Conservation (phyloP, 192 early-diverging fungal species). For the Spizellomyces sp. region DNA sequence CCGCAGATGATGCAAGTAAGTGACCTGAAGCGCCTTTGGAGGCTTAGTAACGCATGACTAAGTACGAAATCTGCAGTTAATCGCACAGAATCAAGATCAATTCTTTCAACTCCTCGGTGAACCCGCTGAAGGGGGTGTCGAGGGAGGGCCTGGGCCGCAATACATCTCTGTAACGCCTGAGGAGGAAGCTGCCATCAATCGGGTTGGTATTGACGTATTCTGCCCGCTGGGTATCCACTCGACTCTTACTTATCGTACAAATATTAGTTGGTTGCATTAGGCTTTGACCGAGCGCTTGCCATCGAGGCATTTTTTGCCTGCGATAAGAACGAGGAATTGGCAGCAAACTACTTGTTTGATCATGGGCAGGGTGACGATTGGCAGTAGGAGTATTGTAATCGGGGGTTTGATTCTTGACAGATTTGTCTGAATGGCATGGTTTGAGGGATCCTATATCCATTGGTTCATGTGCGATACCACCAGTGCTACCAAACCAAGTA, state of each 20-base stretch:
- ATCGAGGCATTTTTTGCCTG: conserved; percentile 96
- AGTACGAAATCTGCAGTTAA: conserved; percentile 34
- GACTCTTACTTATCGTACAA: not conserved
- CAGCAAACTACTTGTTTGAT: conserved; percentile 95
- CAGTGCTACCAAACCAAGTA: no score
- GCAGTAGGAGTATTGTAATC: conserved; percentile 10
- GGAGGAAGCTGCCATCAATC: conserved; percentile 87
- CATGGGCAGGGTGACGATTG: conserved; percentile 25
- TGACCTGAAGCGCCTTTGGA: not conserved
- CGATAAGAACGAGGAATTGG: conserved; percentile 96
- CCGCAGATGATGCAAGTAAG: conserved; percentile 74
- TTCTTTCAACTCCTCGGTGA: conserved; percentile 74
- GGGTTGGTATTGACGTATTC: conserved; percentile 50
- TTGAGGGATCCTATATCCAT: no score
- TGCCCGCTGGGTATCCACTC: not conserved
- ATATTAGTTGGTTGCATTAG: conserved; percentile 73
- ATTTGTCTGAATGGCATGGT: no score
- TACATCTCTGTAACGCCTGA: conserved; percentile 83
- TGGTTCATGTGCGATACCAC: no score
- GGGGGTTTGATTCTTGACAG: no score
- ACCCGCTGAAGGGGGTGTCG: conserved; percentile 52
- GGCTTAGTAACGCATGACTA: not conserved
- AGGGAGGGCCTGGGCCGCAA: conserved; percentile 47
- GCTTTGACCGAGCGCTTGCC: conserved; percentile 80
- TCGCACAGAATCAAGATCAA: conserved; percentile 75